Evolutionary conservation across 352 stramenopile species (phyloP).

Genomic region (Blastocystis hominis): DNA sequence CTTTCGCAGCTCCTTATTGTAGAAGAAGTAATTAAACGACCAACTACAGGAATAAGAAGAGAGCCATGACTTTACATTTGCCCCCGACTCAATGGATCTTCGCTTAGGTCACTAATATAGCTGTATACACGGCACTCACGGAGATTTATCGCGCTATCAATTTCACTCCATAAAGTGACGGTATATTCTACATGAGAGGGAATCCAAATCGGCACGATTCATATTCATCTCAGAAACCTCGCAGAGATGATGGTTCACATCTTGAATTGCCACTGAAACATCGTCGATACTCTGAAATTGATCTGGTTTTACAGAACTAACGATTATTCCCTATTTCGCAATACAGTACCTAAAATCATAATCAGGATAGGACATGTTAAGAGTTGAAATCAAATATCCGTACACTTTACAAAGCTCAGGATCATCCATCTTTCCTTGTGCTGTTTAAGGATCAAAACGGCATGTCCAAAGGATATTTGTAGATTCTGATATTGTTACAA

Average conservation of each 20-base stretch:
- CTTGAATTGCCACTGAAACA: background rate
- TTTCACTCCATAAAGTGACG: conserved; percentile 59
- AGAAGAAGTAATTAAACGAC: conserved; percentile 84
- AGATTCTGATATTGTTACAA: background rate
- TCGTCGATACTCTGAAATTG: conserved; percentile 28
- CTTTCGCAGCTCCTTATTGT: conserved; percentile 79
- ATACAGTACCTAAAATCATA: conserved; percentile 76
- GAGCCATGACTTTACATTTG: conserved; percentile 65
- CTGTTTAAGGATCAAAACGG: background rate
- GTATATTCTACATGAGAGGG: background rate
- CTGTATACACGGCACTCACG: conserved; percentile 78
- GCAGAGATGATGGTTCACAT: conserved; percentile 34
- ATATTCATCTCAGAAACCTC: conserved; percentile 54
- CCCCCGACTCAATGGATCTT: conserved; percentile 74
- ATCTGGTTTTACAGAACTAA: conserved; percentile 19
- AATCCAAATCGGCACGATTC: background rate
- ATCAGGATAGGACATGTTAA: conserved; percentile 79
- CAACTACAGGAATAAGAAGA: conserved; percentile 63
- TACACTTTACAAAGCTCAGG: conserved; percentile 73
- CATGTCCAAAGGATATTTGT: conserved; percentile 18
- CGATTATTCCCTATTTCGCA: background rate
- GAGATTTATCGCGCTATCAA: conserved; percentile 72
- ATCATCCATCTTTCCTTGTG: conserved; percentile 67
- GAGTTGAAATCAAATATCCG: conserved; percentile 79
- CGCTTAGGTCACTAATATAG: conserved; percentile 80